Evolutionary conservation across 805 yeast species (phyloP), one percentile per base, ranked within the genome.

Genomic region (Candida vartiovaarae): DNA sequence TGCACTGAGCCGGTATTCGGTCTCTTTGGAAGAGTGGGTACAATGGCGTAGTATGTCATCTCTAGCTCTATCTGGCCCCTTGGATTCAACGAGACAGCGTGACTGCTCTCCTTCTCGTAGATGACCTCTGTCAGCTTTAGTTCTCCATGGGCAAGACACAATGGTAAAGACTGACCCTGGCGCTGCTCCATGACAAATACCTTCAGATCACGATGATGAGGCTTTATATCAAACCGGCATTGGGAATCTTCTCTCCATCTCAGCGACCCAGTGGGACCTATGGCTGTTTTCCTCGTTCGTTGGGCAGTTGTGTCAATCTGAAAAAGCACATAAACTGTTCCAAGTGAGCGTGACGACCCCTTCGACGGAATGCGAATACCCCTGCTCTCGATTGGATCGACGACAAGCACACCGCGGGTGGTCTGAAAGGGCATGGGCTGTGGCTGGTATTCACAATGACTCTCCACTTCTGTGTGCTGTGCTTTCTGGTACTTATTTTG

Each of bases 231-330:
- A 39, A 57, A 54, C 5, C 56, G 40, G 29, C 56, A 42, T 31
- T 55, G 59, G 10, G 61, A 57, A 20, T 46, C 47, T 10, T 55
- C 59, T 1, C 20, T 39, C 61, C 61, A 57, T 32, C 33, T 41
- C 35, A 42, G 26, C 8, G 38, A 36, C 9, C 38, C 34, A 7
- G 37, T n/a, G 6, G 23, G 4, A 3, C 29, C 36, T 0, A 43
- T 26, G 9, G 40, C 24, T 6, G 43, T 40, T 9, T 8, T 25
- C 23, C 44, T 28, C 4, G 59, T 49, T 26, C 61, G 38, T 5
- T 45, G 47, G 0, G 45, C 57, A 4, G 24, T 42, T 3, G 48
- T 54, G 15, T 39, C 48, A 9, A 57, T 49, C 41, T 54, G 57
- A 36, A 57, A 57, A 5, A 57, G 47, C 4, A 55, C 33, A 33